These are phyloP conservation scores for Mycena latifolia DNA, from an alignment of 768 basidiomycete species.

Conservation along the genomic window DNA sequence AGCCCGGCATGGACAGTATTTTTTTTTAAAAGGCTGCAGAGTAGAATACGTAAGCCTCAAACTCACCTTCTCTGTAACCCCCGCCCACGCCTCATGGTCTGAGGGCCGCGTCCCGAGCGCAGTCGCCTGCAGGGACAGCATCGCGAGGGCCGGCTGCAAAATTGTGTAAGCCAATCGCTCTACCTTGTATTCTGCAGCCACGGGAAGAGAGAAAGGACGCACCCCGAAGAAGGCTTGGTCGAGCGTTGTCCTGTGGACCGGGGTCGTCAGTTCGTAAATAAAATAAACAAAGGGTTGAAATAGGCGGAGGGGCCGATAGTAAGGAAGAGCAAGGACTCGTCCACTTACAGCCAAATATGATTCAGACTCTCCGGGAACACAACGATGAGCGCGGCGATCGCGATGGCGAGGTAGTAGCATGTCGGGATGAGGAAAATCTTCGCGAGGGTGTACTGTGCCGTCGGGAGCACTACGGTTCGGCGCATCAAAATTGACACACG, in stretches of 20 bases:
- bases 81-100: slow-evolving; percentile 49
- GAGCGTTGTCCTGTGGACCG: slow-evolving; percentile 34
- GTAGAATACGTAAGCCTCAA: not conserved
- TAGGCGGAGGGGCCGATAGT: no score
- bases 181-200: no score
- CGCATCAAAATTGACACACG: no score
- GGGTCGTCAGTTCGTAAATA: not conserved
- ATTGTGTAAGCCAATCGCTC: not conserved
- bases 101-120: slow-evolving; percentile 49
- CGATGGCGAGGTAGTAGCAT: slow-evolving; percentile 55
- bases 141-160: slow-evolving; percentile 48
- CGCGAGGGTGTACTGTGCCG: slow-evolving; percentile 53
- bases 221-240: slow-evolving; percentile 29
- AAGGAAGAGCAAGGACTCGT: not conserved
- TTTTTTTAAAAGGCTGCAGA: no score
- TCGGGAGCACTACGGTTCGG: slow-evolving; percentile 49
- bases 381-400: slow-evolving; percentile 50
- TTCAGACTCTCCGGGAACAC: slow-evolving; percentile 61
- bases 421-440: slow-evolving; percentile 56
- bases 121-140: slow-evolving; percentile 49
- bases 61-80: slow-evolving; percentile 39
- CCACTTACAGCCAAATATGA: slow-evolving; percentile 55
- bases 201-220: not conserved
- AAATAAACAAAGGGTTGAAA: not conserved
- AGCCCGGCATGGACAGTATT: no score